Evolutionary conservation across 2,329 filamentous ascomycete genomes (phyloP).

Genomic region (Lachnellula willkommii): DNA sequence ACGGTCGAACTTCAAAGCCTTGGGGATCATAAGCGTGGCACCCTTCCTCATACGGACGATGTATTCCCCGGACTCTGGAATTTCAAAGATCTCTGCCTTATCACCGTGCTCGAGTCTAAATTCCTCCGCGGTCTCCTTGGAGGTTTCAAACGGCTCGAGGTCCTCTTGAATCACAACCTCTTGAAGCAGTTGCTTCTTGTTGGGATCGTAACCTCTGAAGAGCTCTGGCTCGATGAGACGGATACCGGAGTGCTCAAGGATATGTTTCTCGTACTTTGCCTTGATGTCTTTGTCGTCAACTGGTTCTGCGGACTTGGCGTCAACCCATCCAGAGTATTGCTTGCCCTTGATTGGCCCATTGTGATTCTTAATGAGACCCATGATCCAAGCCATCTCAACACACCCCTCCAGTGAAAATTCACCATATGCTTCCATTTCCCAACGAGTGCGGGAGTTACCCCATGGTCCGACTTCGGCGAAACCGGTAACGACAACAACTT

Average conservation of each 20-base stretch:
- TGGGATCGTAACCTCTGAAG: constrained; percentile 94
- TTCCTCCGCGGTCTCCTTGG: constrained; percentile 94
- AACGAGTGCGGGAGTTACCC: constrained; percentile 96
- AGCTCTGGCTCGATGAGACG: constrained; percentile 96
- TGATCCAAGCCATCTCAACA: constrained; percentile 99
- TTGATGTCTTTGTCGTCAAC: constrained; percentile 99
- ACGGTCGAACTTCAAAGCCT: constrained; percentile 93
- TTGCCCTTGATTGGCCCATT: constrained; percentile 95
- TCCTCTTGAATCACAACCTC: constrained; percentile 98
- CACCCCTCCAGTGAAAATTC: constrained; percentile 97
- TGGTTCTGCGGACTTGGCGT: constrained; percentile 87
- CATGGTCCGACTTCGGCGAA: constrained; percentile 95
- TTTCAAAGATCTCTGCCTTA: constrained; percentile 96
- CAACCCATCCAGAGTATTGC: constrained; percentile 94
- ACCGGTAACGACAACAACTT: constrained; percentile 94
- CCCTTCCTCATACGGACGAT: constrained; percentile 94
- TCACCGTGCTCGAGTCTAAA: constrained; percentile 97
- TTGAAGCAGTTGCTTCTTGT: constrained; percentile 97
- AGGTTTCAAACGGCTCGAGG: constrained; percentile 92
- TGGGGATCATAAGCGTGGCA: constrained; percentile 89
- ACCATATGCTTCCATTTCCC: constrained; percentile 98
- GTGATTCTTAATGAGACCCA: constrained; percentile 98
- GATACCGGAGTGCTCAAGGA: constrained; percentile 94
- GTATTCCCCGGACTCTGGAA: constrained; percentile 88
- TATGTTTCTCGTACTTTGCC: constrained; percentile 92